Conservation (phyloP, 805 yeast species). For the Candida ovalis region DNA sequence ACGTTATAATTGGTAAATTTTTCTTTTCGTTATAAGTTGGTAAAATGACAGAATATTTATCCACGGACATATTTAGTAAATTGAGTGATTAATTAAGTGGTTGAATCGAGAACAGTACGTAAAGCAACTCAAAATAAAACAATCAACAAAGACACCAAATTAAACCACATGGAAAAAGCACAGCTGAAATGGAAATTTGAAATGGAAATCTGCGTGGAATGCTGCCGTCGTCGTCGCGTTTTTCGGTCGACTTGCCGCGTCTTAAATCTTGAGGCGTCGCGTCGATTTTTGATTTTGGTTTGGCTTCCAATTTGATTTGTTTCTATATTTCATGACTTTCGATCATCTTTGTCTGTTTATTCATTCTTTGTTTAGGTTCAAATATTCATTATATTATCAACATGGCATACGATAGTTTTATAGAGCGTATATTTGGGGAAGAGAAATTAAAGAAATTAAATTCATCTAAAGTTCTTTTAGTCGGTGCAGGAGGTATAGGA, state of each 20-base stretch:
- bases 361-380: background rate
- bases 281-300: too few species aligned
- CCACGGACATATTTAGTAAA: conserved; percentile 15
- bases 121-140: background rate
- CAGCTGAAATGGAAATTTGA: too few species aligned
- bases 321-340: background rate
- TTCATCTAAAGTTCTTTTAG: conserved; percentile 63
- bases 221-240: too few species aligned
- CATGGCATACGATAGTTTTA: conserved; percentile 27
- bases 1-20: conserved; percentile 64
- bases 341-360: background rate
- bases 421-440: conserved; percentile 42
- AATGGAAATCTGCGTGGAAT: too few species aligned
- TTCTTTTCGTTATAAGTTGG: conserved; percentile 77
- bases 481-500: conserved; percentile 97
- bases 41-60: conserved; percentile 68
- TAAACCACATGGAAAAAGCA: too few species aligned
- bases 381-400: background rate
- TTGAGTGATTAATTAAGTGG: background rate
- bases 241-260: too few species aligned
- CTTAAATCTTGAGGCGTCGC: too few species aligned
- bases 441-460: conserved; percentile 29
- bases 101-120: too few species aligned
- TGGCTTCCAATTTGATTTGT: background rate
- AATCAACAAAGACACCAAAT: background rate